Evolutionary conservation across 306 rosid species (phyloP), one percentile per base, ranked within the genome.

Genomic region (Vachellia collinsii): DNA sequence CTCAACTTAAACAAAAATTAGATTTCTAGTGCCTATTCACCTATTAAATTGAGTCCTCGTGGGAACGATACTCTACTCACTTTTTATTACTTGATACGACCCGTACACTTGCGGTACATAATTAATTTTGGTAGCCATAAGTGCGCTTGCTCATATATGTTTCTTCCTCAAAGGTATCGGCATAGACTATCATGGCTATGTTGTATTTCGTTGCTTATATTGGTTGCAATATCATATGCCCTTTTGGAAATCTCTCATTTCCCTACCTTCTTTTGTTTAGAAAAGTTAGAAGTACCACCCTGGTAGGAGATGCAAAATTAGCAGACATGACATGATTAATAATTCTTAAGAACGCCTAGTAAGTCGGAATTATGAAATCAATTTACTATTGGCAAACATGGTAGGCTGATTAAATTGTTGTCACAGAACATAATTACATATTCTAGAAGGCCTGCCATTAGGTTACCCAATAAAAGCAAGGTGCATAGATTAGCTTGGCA

Each of bases 101-200:
- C n/a, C n/a, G n/a, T n/a, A n/a, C n/a, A n/a, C n/a, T n/a, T n/a
- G n/a, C n/a, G n/a, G n/a, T n/a, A n/a, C n/a, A n/a, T n/a, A n/a
- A n/a, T n/a, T n/a, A n/a, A n/a, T n/a, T n/a, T n/a, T n/a, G n/a
- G 20, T 34, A 42, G 38, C 22, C 69, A 54, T 20, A 62, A 74
- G 63, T 48, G 75, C 16, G 79, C 66, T 61, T 75, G 76, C 74
- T 46, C 51, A 19, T 17, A 5, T 23, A 42, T 62, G 62, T 11
- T 70, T 69, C 79, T 63, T 78, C 47, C 47, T 12, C 48, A 65
- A 67, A 36, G 43, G 74, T 70, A 75, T 85, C 39, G 12, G 48
- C 61, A 46, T 47, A 47, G 74, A 44, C 37, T 62, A 62, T 63
- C 12, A 38, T 74, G 76, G 73, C 62, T 44, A n/a, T 48, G 6